phyloP scores from a whole-genome alignment of 768 basidiomycete species.

The Suillus brevipes region DNA sequence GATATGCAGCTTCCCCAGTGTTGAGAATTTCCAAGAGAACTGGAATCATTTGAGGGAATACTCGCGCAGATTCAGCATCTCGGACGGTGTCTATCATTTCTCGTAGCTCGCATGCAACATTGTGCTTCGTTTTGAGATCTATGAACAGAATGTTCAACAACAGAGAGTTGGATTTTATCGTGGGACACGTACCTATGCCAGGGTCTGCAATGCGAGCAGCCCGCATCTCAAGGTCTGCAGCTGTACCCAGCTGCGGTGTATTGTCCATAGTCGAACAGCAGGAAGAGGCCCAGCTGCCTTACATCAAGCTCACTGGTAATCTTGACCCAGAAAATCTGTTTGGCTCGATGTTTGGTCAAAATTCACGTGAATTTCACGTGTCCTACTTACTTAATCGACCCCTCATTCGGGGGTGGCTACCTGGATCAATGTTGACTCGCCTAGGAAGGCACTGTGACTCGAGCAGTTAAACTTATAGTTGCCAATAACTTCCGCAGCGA shows the following conservation, averaged over 20 bases:
- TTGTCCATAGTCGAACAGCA: conserved; percentile 38
- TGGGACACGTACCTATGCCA: conserved; percentile 54
- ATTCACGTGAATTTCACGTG: conserved; percentile 35
- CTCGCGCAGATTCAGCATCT: conserved; percentile 70
- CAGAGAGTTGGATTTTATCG: background rate
- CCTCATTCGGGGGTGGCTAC: background rate
- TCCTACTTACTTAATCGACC: background rate
- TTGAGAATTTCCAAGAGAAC: conserved; percentile 72
- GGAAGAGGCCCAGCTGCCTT: background rate
- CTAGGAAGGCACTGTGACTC: background rate
- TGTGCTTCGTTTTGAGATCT: conserved; percentile 74
- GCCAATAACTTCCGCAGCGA: background rate
- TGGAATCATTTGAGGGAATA: conserved; percentile 71
- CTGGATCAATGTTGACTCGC: background rate
- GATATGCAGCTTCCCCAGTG: conserved; percentile 63
- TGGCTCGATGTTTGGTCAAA: conserved; percentile 31
- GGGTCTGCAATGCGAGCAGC: conserved; percentile 76
- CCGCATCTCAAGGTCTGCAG: conserved; percentile 66
- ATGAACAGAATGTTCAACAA: conserved; percentile 10
- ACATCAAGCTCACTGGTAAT: background rate
- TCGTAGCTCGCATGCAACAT: conserved; percentile 73
- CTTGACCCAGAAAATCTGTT: conserved; percentile 34
- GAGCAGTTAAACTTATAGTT: too few species aligned
- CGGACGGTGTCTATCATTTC: conserved; percentile 80
- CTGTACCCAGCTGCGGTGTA: conserved; percentile 43